Evolutionary conservation across 345 rosid genomes (phyloP), one percentile per base, ranked within the genome.

Genomic region (Raphanus sativus): DNA sequence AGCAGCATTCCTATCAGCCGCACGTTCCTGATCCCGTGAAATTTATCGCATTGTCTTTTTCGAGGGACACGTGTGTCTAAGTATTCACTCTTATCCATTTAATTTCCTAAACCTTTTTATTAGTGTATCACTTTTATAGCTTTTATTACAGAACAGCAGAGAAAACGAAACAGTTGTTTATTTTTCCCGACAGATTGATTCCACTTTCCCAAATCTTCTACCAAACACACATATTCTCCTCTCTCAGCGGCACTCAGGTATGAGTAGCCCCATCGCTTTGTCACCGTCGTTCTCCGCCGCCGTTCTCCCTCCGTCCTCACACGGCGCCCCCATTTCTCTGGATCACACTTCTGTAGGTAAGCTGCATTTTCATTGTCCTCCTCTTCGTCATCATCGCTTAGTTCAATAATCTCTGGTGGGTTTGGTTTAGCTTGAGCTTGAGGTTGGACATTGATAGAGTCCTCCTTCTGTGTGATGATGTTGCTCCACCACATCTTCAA

Each of bases 381-480:
- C 55, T 48, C 55, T 1, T 33, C 67, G 0, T 86, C 87, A 17
- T 85, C 87, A 62, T 84, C 90, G 32, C 94, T 87, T 72, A 88
- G 67, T 50, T 86, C 88, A 36, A 89, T 88, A 65, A 88, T 85
- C 76, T 65, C 77, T 52, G 13, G 8, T 7, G 36, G 60, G 8
- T 15, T 68, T 68, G 78, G 13, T 28, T 68, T 78, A 21, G 40
- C 21, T 79, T 67, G 21, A 21, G 21, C 21, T 21, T 21, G 21
- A 62, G 78, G 66, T 52, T 38, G 32, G 8, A 38, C 50, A 3
- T 17, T 2, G 50, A 61, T 13, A 30, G 42, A n/a, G 32, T 78
- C 68, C 1, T 58, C 66, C 58, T 71, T 65, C 54, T 71, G 38
- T 70, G 62, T 38, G 29, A 28, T 77, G 29, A 28, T 70, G 38